Conservation (phyloP, 768 basidiomycete genomes). For the Trametes gibbosa region DNA sequence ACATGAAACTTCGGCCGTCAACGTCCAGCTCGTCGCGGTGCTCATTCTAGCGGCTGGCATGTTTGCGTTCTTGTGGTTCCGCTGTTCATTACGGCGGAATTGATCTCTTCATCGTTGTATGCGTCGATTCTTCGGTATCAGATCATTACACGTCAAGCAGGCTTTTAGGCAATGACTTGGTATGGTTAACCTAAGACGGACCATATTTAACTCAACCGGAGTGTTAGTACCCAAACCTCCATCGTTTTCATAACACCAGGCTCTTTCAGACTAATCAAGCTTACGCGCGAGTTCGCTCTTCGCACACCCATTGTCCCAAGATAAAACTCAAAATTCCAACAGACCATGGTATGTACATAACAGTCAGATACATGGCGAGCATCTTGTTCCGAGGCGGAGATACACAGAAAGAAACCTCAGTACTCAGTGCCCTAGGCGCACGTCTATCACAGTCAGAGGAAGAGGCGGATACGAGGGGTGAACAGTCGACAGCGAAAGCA, state of each 20-base stretch:
- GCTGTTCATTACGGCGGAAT: background rate
- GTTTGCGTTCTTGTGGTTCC: conserved; percentile 7
- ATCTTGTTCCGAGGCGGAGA: background rate
- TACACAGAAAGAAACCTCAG: too few relatives aligned
- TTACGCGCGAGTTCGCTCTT: too few relatives aligned
- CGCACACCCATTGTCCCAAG: background rate
- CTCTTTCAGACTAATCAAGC: too few relatives aligned
- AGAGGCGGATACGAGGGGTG: background rate
- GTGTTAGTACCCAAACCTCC: too few relatives aligned
- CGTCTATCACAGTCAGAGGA: background rate
- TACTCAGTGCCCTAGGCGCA: too few relatives aligned
- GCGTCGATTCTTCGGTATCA: too few relatives aligned
- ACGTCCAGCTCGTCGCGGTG: conserved; percentile 23
- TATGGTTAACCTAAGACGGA: too few relatives aligned
- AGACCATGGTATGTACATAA: background rate
- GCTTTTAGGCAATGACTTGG: too few relatives aligned
- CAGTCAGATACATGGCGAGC: background rate
- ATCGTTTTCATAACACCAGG: too few relatives aligned
- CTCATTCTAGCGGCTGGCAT: background rate
- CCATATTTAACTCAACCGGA: too few relatives aligned
- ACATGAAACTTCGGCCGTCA: conserved; percentile 63
- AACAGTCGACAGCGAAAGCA: background rate
- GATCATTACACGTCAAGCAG: too few relatives aligned
- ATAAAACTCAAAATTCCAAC: background rate
- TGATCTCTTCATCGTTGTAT: background rate